phyloP scores from a whole-genome alignment of 192 early-diverging fungal genomes.

The Rhizophagus clarus region DNA sequence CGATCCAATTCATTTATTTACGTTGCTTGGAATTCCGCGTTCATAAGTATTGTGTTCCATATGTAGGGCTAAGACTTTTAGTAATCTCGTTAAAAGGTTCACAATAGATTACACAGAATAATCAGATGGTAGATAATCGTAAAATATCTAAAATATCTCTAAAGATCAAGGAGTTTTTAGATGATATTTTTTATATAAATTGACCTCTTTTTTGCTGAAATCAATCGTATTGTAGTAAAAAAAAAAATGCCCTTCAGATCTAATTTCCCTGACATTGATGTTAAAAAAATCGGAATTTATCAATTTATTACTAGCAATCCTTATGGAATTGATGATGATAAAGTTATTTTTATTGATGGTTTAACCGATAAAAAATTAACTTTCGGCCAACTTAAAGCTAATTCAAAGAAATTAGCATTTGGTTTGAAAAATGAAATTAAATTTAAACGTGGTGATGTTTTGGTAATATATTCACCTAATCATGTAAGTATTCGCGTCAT shows the following conservation, averaged over 20 bases:
- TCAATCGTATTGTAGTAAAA: too few relatives aligned
- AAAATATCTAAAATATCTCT: too few relatives aligned
- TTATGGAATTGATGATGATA: conserved; percentile 39
- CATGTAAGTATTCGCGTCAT: conserved; percentile 48
- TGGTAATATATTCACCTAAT: conserved; percentile 72
- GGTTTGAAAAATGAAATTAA: conserved; percentile 55
- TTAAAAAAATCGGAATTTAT: conserved; percentile 49
- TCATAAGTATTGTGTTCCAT: too few relatives aligned
- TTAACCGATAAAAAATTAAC: conserved; percentile 37
- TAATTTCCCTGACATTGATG: conserved; percentile 37
- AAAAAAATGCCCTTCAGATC: conserved; percentile 64
- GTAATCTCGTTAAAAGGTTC: too few relatives aligned
- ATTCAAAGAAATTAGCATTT: conserved; percentile 40
- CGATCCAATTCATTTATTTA: too few relatives aligned
- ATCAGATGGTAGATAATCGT: too few relatives aligned
- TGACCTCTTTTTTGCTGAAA: too few relatives aligned
- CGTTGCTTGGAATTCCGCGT: too few relatives aligned
- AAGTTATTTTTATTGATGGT: conserved; percentile 50
- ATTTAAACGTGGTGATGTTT: conserved; percentile 68
- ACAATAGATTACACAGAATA: too few relatives aligned
- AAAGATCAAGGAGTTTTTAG: too few relatives aligned
- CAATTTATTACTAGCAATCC: conserved; percentile 45
- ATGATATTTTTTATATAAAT: too few relatives aligned
- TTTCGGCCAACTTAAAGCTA: conserved; percentile 45
- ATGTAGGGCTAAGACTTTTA: too few relatives aligned